These are phyloP conservation scores for Stenogyne calaminthoides DNA, from an alignment of 305 asterid genomes.

Conservation along the genomic window DNA sequence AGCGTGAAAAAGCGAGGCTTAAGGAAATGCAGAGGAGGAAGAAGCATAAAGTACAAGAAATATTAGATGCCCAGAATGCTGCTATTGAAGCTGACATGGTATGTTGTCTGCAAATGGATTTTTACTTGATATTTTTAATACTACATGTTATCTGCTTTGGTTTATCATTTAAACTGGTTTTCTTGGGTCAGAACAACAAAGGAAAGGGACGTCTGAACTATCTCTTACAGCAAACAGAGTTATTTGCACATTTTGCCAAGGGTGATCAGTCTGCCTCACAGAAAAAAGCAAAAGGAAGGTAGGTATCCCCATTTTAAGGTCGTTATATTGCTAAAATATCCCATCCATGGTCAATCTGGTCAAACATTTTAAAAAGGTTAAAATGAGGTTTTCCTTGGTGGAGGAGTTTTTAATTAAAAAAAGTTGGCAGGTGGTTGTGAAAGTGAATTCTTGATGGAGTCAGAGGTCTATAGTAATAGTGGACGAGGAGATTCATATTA, in stretches of 20 bases:
- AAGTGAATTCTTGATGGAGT: slow-evolving; percentile 5
- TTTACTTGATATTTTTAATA: not conserved
- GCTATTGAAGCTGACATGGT: slow-evolving; percentile 96
- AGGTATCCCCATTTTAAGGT: slow-evolving; percentile 1
- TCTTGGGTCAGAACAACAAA: slow-evolving; percentile 73
- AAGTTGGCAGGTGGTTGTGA: not conserved
- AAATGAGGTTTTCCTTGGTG: not conserved
- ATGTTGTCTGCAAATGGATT: slow-evolving; percentile 25
- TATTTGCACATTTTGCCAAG: slow-evolving; percentile 99
- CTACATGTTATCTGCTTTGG: not conserved
- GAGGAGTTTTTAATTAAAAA: no score
- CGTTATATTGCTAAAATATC: not conserved
- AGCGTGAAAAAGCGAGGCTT: slow-evolving; percentile 79
- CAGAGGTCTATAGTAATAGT: not conserved
- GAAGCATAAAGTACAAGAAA: slow-evolving; percentile 88
- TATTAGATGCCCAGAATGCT: slow-evolving; percentile 90
- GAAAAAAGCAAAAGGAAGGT: slow-evolving; percentile 91
- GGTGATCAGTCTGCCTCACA: slow-evolving; percentile 67
- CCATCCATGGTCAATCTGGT: not conserved
- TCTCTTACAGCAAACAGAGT: slow-evolving; percentile 97
- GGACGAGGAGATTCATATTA: no score
- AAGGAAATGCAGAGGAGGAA: slow-evolving; percentile 82
- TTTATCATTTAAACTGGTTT: slow-evolving; percentile 27
- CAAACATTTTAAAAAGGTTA: not conserved
- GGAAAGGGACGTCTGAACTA: slow-evolving; percentile 95